Base-by-base conservation (phyloP, 805 yeast genomes). In the Jamesozyma piceae region DNA sequence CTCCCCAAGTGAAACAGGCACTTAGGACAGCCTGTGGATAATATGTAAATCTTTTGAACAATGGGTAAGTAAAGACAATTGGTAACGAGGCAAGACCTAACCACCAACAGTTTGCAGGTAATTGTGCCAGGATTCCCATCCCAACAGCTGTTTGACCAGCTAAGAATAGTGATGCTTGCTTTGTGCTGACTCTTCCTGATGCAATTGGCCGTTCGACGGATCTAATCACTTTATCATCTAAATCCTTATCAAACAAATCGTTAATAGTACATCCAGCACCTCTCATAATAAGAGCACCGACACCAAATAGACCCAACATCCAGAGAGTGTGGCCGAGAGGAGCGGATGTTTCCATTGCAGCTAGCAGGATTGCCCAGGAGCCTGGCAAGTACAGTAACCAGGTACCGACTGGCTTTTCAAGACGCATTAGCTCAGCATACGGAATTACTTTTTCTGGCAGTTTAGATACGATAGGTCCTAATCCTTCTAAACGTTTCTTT, bases 201-300 rank as follows among this genome's bases (percentile, higher is more conserved):
- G 99, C 89, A 38, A 92, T 72, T n/a, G 99, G 99, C 55, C 99
- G 71, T 55, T 80, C 86, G 39, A 80, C 75, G 2, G 97, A 90
- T 49, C 99, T 74, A 8, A 82, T 82, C 3, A 92, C 98, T 61
- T 87, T 75, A 49, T 74, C 71, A 56, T 92, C 99, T 38, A 89
- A 68, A 46, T 90, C 72, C 41, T 87, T 69, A 59, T 92, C 99
- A 58, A 81, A 69, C 36, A 90, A 69, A 63, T 92, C 99, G 60
- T 92, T 92, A 43, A 92, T 80, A 0, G 95, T 89, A 61, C 99
- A 92, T 0, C 98, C 99, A 1, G 96, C 97, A 22, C 97, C 96
- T 62, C 99, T 75, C 95, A 94, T 92, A 15, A 90, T 71, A 32
- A 89, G 55, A 0, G 97, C 75, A 13, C 99, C 99, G 3, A 82